Evolutionary conservation across 345 rosid genomes (phyloP).

Genomic region (Camelina sativa): DNA sequence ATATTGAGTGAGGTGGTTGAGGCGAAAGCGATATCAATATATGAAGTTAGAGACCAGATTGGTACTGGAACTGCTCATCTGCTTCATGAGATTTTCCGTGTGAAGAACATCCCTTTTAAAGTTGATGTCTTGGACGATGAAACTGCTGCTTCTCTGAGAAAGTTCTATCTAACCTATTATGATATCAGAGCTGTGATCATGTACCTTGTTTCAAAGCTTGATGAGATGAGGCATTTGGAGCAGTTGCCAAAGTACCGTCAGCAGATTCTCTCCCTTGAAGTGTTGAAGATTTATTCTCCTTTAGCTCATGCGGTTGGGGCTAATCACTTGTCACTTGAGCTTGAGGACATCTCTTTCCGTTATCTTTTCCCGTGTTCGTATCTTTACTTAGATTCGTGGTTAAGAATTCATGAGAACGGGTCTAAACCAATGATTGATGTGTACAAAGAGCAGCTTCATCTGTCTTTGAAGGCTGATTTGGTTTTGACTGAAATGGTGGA

Average conservation of each 20-base stretch:
- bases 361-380: conserved; percentile 86
- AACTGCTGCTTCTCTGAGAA: conserved; percentile 72
- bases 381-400: conserved; percentile 81
- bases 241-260: conserved; percentile 79
- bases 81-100: conserved; percentile 79
- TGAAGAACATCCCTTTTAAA: conserved; percentile 68
- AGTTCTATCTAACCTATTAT: conserved; percentile 86
- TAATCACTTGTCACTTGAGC: conserved; percentile 68
- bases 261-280: conserved; percentile 74
- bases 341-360: conserved; percentile 83
- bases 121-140: conserved; percentile 78
- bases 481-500: conserved; percentile 60
- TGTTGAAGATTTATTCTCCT: conserved; percentile 80
- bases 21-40: conserved; percentile 62
- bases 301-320: conserved; percentile 86
- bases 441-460: conserved; percentile 69
- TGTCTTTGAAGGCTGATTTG: conserved; percentile 59
- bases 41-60: conserved; percentile 66
- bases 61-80: conserved; percentile 85
- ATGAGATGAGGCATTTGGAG: conserved; percentile 83
- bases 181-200: conserved; percentile 86
- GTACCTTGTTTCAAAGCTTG: conserved; percentile 79
- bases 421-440: conserved; percentile 63
- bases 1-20: conserved; percentile 69
- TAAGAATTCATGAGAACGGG: conserved; percentile 67